These are phyloP conservation scores for Neurospora sp. DNA, from an alignment of 495 filamentous ascomycete genomes.

Conservation along the genomic window DNA sequence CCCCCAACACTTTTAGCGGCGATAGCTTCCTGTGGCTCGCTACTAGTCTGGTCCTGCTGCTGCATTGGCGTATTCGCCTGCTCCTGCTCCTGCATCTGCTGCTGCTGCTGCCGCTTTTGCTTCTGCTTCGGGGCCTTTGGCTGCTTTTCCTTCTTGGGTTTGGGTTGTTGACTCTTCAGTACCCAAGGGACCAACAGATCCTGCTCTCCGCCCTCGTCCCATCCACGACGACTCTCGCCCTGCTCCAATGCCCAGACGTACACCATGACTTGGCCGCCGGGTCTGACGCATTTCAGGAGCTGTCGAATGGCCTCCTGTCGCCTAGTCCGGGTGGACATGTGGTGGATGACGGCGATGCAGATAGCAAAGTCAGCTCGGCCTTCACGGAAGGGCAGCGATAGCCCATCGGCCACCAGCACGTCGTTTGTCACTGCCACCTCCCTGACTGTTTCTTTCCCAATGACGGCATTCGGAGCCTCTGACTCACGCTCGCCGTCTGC, in stretches of 20 bases:
- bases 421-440: slow-evolving; percentile 19
- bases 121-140: slow-evolving; percentile 3
- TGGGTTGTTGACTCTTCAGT: slow-evolving; percentile 33
- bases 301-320: slow-evolving; percentile 62
- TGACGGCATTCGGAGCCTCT: neutral
- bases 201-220: slow-evolving; percentile 78
- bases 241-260: slow-evolving; percentile 99
- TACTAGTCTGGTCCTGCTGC: neutral
- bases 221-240: slow-evolving; percentile 76
- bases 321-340: slow-evolving; percentile 74
- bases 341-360: slow-evolving; percentile 89
- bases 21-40: neutral
- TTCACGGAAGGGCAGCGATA: slow-evolving; percentile 58
- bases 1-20: slow-evolving; percentile 16
- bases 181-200: slow-evolving; percentile 98
- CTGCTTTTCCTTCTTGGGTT: slow-evolving; percentile 11
- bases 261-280: slow-evolving; percentile 59
- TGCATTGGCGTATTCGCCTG: neutral
- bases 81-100: slow-evolving; percentile 4
- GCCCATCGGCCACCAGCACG: slow-evolving; percentile 60
- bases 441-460: slow-evolving; percentile 1
- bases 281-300: slow-evolving; percentile 55
- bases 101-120: slow-evolving; percentile 1
- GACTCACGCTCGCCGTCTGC: neutral
- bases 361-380: slow-evolving; percentile 82